Conservation (phyloP, 2,329 filamentous ascomycete genomes). For the Zymoseptoria crescenta region DNA sequence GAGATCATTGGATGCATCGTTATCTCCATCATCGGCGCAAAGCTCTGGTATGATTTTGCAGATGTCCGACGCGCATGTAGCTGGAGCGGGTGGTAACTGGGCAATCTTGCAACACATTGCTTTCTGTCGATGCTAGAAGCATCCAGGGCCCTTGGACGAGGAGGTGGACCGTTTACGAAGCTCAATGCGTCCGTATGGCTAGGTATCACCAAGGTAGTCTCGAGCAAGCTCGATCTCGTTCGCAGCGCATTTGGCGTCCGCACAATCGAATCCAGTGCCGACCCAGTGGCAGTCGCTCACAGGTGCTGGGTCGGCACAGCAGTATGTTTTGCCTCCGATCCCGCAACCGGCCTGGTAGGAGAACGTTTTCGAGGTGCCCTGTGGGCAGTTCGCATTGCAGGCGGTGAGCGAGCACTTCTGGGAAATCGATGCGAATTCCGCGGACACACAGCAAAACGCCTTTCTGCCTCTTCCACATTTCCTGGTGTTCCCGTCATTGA, state of each 20-base stretch:
- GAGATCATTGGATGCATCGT: too few species aligned
- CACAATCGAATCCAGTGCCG: not conserved
- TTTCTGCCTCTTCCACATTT: conserved; percentile 4
- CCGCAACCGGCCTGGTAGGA: not conserved
- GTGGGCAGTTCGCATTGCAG: not conserved
- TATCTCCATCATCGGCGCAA: too few species aligned
- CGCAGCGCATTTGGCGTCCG: not conserved
- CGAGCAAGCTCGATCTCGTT: not conserved
- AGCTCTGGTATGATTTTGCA: too few species aligned
- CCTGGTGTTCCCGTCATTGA: conserved; percentile 1
- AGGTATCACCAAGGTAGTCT: not conserved
- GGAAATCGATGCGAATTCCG: not conserved
- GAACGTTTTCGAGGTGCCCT: not conserved
- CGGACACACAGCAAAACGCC: not conserved
- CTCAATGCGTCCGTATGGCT: too few species aligned
- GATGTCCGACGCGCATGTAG: too few species aligned
- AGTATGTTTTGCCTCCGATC: not conserved
- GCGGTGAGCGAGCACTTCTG: not conserved
- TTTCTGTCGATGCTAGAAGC: too few species aligned
- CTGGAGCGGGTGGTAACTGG: too few species aligned
- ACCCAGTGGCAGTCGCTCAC: not conserved
- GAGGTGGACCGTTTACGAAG: too few species aligned
- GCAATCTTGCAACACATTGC: too few species aligned
- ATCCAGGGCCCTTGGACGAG: too few species aligned
- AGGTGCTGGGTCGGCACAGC: not conserved